phyloP scores from a whole-genome alignment of 2,329 filamentous ascomycete species.

The Cercospora sp. region DNA sequence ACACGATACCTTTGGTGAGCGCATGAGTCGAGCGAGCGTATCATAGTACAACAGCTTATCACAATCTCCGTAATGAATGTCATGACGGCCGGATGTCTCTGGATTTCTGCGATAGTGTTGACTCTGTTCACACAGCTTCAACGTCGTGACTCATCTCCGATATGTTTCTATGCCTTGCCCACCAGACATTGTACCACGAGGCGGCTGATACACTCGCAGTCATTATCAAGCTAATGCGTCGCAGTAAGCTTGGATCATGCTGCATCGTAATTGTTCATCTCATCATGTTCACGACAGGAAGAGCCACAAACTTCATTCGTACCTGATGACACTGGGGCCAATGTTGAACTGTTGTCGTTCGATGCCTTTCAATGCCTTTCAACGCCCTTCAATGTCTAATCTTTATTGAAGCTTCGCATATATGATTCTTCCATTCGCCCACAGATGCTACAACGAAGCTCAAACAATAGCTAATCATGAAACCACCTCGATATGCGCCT shows the following conservation, averaged over 20 bases:
- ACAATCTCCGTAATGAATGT: neutral
- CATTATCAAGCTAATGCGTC: too few species aligned
- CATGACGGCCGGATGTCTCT: neutral
- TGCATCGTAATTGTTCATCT: neutral
- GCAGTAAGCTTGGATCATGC: neutral
- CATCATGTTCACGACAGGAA: neutral
- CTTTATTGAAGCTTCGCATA: neutral
- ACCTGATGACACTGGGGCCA: neutral
- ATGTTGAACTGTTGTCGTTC: neutral
- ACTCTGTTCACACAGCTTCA: neutral
- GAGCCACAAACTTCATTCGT: neutral
- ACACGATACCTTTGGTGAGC: neutral
- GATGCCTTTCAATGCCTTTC: too few species aligned
- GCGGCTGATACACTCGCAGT: too few species aligned
- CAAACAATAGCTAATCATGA: neutral
- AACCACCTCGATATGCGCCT: neutral
- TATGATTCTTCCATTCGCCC: neutral
- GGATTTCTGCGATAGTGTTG: neutral
- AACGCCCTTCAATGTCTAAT: neutral
- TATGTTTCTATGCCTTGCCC: too few species aligned
- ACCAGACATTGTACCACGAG: too few species aligned
- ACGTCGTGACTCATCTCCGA: neutral
- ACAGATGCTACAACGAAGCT: neutral
- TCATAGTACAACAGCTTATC: neutral
- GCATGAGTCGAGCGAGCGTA: neutral